phyloP scores from a whole-genome alignment of 139 green algal genomes.

The Nannochloris sp. region DNA sequence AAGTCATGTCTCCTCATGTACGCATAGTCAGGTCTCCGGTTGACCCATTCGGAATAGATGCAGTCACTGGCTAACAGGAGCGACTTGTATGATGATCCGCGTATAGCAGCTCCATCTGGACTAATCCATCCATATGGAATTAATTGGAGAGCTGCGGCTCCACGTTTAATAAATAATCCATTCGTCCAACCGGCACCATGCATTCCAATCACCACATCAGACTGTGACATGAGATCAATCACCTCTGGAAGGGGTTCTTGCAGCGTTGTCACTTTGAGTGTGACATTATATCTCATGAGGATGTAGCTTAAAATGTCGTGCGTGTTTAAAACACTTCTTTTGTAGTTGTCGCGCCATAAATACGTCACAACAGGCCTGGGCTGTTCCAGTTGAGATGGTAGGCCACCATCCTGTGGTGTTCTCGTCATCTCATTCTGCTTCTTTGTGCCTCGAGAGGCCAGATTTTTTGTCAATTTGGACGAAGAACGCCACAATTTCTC shows the following conservation, averaged over 20 bases:
- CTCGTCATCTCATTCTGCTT: neutral
- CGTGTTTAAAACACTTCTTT: constrained; percentile 24
- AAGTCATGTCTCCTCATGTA: constrained; percentile 28
- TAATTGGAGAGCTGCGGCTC: constrained; percentile 16
- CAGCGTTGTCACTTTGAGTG: constrained; percentile 24
- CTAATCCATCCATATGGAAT: constrained; percentile 28
- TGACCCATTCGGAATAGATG: constrained; percentile 30
- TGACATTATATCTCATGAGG: constrained; percentile 29
- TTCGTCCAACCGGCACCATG: constrained; percentile 33
- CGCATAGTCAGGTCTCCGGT: constrained; percentile 17
- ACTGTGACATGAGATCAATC: constrained; percentile 24
- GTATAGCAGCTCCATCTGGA: constrained; percentile 12
- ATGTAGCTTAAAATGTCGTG: constrained; percentile 27
- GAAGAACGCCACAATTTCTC: neutral
- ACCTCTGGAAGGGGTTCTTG: constrained; percentile 23
- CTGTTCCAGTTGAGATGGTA: neutral
- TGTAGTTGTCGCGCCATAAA: constrained; percentile 26
- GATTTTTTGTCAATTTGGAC: neutral
- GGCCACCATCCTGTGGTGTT: neutral
- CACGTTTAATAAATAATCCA: constrained; percentile 31
- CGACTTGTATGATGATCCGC: constrained; percentile 3
- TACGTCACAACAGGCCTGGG: constrained; percentile 29
- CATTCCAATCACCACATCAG: constrained; percentile 27
- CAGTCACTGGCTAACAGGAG: constrained; percentile 11
- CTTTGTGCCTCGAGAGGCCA: neutral